Evolutionary conservation across 108 stramenopile species (phyloP).

Genomic region (Pseudonitzschia delicatissima): DNA sequence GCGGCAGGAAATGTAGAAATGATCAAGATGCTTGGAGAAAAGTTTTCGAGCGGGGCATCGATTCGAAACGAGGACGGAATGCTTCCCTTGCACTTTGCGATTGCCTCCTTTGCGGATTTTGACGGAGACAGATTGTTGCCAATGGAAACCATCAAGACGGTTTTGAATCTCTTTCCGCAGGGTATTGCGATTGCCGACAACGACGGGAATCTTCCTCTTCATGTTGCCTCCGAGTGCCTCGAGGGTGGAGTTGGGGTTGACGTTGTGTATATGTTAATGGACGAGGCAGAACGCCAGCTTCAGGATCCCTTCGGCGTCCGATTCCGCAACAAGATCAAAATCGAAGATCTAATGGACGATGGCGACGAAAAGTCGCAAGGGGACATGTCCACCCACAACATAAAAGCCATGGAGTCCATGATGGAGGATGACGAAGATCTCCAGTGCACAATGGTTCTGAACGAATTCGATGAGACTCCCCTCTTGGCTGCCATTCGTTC

Average conservation of each 20-base stretch:
- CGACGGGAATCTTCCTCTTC: slow-evolving; percentile 82
- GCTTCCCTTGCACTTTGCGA: slow-evolving; percentile 74
- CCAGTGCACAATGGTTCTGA: slow-evolving; percentile 52
- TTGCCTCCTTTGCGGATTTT: slow-evolving; percentile 32
- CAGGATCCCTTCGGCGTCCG: slow-evolving; percentile 35
- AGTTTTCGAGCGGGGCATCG: slow-evolving; percentile 76
- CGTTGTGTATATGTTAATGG: slow-evolving; percentile 61
- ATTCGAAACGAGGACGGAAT: slow-evolving; percentile 86
- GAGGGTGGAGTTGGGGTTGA: slow-evolving; percentile 59
- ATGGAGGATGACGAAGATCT: slow-evolving; percentile 38
- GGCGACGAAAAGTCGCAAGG: slow-evolving; percentile 23
- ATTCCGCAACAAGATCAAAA: slow-evolving; percentile 41
- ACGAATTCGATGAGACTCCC: slow-evolving; percentile 66
- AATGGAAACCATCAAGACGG: slow-evolving; percentile 26
- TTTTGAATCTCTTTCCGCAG: slow-evolving; percentile 64
- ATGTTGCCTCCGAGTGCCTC: slow-evolving; percentile 62
- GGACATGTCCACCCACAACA: slow-evolving; percentile 18
- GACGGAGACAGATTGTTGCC: slow-evolving; percentile 1
- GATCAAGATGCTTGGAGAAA: slow-evolving; percentile 68
- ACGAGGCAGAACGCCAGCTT: slow-evolving; percentile 58
- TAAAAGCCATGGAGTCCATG: slow-evolving; percentile 5
- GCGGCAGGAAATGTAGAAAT: slow-evolving; percentile 71
- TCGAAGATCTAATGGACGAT: slow-evolving; percentile 38
- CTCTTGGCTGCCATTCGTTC: slow-evolving; percentile 57
- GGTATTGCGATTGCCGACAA: slow-evolving; percentile 73